These are phyloP conservation scores for Monilinia aucupariae DNA, from an alignment of 2,329 filamentous ascomycete species.

Conservation along the genomic window DNA sequence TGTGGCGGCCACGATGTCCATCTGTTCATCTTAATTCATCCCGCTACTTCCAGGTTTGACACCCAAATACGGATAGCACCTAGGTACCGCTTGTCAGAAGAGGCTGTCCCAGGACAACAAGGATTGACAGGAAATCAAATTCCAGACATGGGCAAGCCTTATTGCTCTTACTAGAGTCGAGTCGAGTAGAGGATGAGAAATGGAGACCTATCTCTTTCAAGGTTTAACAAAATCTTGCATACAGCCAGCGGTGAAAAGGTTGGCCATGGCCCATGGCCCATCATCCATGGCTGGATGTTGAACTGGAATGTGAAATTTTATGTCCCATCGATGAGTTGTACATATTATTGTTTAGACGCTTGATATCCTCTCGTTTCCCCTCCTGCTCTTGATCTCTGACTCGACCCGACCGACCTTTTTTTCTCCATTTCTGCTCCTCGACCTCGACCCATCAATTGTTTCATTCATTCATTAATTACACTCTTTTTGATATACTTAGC, in stretches of 20 bases:
- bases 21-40: slow-evolving; percentile 10
- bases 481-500: background rate
- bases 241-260: slow-evolving; percentile 10
- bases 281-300: background rate
- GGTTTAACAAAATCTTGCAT: slow-evolving; percentile 8
- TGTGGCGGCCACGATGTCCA: slow-evolving; percentile 5
- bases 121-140: no score
- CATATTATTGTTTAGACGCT: slow-evolving; percentile 1
- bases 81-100: slow-evolving; percentile 4
- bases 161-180: no score
- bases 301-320: background rate
- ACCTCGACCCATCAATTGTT: slow-evolving; percentile 1
- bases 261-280: no score
- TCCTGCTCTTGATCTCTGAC: slow-evolving; percentile 15
- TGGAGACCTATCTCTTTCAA: no score
- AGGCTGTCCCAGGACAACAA: slow-evolving; percentile 1
- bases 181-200: no score
- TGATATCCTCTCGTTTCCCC: slow-evolving; percentile 17
- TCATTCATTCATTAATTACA: slow-evolving; percentile 4
- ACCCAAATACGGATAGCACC: background rate
- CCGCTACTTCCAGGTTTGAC: no score
- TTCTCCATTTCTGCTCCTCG: no score
- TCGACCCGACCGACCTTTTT: background rate
- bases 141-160: no score
- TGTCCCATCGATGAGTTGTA: slow-evolving; percentile 17